Percentiles rank a stretch among this genome's conserved stretches.
Evolutionary conservation across 148 eudicot genomes (phyloP).

Genomic region (Simmondsia chinensis): DNA sequence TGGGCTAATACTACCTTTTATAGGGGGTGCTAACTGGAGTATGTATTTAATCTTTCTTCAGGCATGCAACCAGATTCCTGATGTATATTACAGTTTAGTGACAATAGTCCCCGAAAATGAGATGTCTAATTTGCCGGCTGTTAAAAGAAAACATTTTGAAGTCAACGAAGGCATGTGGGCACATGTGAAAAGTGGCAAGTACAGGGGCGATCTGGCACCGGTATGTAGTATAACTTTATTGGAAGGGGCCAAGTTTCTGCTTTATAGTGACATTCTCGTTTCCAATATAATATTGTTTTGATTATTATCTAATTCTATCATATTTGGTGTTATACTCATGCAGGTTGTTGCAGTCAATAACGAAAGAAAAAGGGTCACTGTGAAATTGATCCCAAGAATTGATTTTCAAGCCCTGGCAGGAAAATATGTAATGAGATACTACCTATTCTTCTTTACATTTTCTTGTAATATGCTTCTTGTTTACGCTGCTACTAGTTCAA

Average conservation of each 20-base stretch:
- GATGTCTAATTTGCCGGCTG: slow-evolving; percentile 49
- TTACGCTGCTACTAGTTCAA: neutral
- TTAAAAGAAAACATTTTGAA: slow-evolving; percentile 48
- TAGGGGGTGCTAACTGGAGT: neutral
- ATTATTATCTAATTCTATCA: no score
- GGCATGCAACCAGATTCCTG: slow-evolving; percentile 85
- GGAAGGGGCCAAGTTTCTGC: neutral
- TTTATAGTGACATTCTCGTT: no score
- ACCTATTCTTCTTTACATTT: neutral
- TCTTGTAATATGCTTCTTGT: neutral
- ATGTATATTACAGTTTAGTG: slow-evolving; percentile 55
- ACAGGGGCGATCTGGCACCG: slow-evolving; percentile 89
- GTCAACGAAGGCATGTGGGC: slow-evolving; percentile 79
- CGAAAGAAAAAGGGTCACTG: slow-evolving; percentile 68
- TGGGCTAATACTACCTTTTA: no score
- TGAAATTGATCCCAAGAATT: slow-evolving; percentile 84
- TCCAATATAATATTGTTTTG: no score
- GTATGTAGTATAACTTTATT: slow-evolving; percentile 21
- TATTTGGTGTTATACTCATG: no score
- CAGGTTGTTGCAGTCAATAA: slow-evolving; percentile 71
- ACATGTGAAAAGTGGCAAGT: slow-evolving; percentile 79
- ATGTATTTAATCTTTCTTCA: slow-evolving; percentile 10
- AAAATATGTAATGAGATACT: slow-evolving; percentile 58
- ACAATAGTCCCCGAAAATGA: slow-evolving; percentile 58
- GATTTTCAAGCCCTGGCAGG: slow-evolving; percentile 77